Evolutionary conservation across 2,329 filamentous ascomycete genomes (phyloP).

Genomic region (Phaeosphaeriaceae sp.): DNA sequence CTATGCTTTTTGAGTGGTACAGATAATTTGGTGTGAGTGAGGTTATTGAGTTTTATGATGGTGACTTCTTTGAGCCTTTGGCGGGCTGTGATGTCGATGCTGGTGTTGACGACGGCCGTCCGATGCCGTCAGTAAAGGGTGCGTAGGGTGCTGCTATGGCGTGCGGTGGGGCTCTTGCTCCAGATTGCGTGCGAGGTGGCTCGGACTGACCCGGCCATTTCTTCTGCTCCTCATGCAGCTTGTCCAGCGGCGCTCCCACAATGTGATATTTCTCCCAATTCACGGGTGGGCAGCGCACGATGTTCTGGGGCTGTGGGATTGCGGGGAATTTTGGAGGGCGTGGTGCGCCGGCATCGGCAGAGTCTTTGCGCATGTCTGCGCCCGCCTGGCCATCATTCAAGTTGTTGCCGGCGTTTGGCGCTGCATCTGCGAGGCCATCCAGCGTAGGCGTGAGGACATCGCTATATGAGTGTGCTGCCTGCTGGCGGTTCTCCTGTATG

Average conservation of each 20-base stretch:
- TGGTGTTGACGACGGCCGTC: slow-evolving; percentile 29
- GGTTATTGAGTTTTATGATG: slow-evolving; percentile 1
- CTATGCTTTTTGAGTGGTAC: slow-evolving; percentile 8
- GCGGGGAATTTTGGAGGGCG: slow-evolving; percentile 59
- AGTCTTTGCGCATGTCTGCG: slow-evolving; percentile 38
- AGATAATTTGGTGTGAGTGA: neutral
- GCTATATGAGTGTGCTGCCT: slow-evolving; percentile 35
- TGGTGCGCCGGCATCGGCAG: slow-evolving; percentile 24
- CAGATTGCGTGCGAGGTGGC: slow-evolving; percentile 44
- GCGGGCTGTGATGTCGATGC: slow-evolving; percentile 20
- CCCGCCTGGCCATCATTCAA: slow-evolving; percentile 16
- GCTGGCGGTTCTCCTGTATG: slow-evolving; percentile 65
- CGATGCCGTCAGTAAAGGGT: slow-evolving; percentile 62
- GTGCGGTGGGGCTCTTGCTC: slow-evolving; percentile 56
- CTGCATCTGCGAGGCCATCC: slow-evolving; percentile 44
- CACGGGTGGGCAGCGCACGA: slow-evolving; percentile 85
- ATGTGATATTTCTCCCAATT: slow-evolving; percentile 96
- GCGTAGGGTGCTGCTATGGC: slow-evolving; percentile 66
- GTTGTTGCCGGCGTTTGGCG: slow-evolving; percentile 27
- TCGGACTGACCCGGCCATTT: slow-evolving; percentile 50
- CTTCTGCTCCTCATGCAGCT: slow-evolving; percentile 81
- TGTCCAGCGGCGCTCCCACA: slow-evolving; percentile 84
- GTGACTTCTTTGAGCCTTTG: slow-evolving; percentile 43
- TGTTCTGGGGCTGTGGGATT: slow-evolving; percentile 79
- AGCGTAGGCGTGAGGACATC: slow-evolving; percentile 48